A percentile compares a stretch with the other conserved stretches of the same genome.
Evolutionary conservation across 208 protist species (phyloP).

Genomic region (Leptomonas pyrrhocoris): DNA sequence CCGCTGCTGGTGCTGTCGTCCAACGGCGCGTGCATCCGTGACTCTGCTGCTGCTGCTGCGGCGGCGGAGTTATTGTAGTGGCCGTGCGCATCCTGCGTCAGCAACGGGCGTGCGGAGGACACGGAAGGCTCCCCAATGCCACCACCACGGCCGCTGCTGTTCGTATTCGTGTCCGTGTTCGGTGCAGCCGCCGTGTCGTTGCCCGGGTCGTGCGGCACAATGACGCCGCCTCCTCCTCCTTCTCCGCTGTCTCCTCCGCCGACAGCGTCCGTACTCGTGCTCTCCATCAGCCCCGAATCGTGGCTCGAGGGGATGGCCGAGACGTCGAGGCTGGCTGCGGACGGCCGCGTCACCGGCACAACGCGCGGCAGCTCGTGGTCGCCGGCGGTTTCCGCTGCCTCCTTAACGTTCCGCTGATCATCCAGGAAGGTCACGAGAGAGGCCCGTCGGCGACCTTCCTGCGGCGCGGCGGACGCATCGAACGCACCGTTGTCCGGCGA

Average conservation of each 20-base stretch:
- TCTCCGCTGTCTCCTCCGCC: no score
- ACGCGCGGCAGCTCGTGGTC: neutral
- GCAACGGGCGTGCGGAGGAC: no score
- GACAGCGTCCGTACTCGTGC: no score
- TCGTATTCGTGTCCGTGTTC: no score
- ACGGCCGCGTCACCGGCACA: neutral
- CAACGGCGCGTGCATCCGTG: no score
- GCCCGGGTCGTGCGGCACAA: neutral
- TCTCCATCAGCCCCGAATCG: neutral
- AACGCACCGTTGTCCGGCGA: constrained; percentile 2
- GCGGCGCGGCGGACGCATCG: neutral
- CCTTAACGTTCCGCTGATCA: neutral
- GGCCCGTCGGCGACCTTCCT: neutral
- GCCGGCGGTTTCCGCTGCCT: neutral
- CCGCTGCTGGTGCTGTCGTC: no score
- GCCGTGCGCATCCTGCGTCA: no score
- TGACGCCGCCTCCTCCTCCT: neutral
- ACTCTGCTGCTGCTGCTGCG: no score
- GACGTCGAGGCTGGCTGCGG: neutral
- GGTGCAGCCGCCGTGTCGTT: neutral
- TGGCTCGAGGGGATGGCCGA: neutral
- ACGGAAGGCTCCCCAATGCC: no score
- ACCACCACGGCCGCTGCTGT: no score
- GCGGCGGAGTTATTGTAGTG: no score
- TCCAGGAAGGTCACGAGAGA: neutral